Conservation (phyloP, 2,329 filamentous ascomycete genomes). For the Colletotrichum sp. region DNA sequence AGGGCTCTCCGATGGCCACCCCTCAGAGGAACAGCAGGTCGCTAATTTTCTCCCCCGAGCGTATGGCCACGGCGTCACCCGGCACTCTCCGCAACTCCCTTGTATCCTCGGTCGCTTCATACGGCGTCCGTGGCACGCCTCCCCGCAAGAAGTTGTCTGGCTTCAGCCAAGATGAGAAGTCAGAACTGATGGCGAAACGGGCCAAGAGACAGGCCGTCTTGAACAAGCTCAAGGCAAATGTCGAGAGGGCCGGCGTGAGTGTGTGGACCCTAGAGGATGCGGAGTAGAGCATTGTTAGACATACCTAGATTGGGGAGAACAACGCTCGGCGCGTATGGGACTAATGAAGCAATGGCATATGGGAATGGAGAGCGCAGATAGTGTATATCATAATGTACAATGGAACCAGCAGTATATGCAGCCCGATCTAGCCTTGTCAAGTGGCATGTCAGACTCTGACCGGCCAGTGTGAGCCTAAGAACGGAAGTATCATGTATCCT, state of each 20-base stretch:
- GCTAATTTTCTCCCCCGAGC: conserved; percentile 48
- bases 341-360: conserved; percentile 5
- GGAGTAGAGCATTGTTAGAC: conserved; percentile 34
- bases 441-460: not conserved
- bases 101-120: conserved; percentile 45
- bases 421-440: not conserved
- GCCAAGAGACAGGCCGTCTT: conserved; percentile 59
- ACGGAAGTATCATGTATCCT: not conserved
- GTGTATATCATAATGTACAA: conserved; percentile 21
- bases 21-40: conserved; percentile 38
- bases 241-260: conserved; percentile 54
- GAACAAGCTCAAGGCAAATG: conserved; percentile 52
- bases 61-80: conserved; percentile 39
- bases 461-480: not conserved
- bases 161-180: conserved; percentile 65
- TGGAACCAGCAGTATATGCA: not conserved
- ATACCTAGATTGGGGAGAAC: not conserved
- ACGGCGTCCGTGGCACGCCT: conserved; percentile 43
- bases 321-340: not conserved
- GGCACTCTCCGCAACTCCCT: conserved; percentile 45
- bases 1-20: conserved; percentile 46
- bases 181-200: conserved; percentile 57
- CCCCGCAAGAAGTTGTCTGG: conserved; percentile 67
- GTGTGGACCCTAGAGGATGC: conserved; percentile 56
- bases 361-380: conserved; percentile 10